Percentiles rank a stretch among this genome's conserved stretches.
Evolutionary conservation across 2,329 filamentous ascomycete species (phyloP).

Genomic region (Hypoxylon sp.): DNA sequence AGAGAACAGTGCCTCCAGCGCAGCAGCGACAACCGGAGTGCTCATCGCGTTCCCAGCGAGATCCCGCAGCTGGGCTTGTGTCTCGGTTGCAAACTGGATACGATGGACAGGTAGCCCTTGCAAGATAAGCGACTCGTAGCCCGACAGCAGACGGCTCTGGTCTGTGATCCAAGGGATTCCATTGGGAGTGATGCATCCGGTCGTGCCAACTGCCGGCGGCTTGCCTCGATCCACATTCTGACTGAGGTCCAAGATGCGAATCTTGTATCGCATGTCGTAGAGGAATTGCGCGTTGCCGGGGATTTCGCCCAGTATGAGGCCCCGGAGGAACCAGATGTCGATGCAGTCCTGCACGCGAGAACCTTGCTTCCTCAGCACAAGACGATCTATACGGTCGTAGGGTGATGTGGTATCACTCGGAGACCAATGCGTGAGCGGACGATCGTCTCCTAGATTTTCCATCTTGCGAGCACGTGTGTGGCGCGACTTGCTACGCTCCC

Average conservation of each 20-base stretch:
- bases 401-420: conserved; percentile 55
- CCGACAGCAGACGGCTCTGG: conserved; percentile 66
- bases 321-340: conserved; percentile 67
- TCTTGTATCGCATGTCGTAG: conserved; percentile 60
- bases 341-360: conserved; percentile 66
- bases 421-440: conserved; percentile 67
- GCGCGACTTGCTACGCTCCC: conserved; percentile 64
- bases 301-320: conserved; percentile 48
- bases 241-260: conserved; percentile 67
- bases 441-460: conserved; percentile 58
- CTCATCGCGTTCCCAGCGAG: conserved; percentile 84
- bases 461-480: conserved; percentile 64
- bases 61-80: conserved; percentile 68
- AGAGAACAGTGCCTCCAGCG: conserved; percentile 66
- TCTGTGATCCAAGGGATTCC: conserved; percentile 69
- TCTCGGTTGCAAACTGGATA: conserved; percentile 70
- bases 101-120: conserved; percentile 73
- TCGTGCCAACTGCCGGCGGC: conserved; percentile 62
- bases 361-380: conserved; percentile 57
- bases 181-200: conserved; percentile 72
- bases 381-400: conserved; percentile 42
- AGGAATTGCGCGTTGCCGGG: background rate
- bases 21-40: conserved; percentile 72
- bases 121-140: conserved; percentile 68
- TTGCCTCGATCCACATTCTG: conserved; percentile 75